These are phyloP conservation scores for Calonectria montana DNA, from an alignment of 2,329 filamentous ascomycete genomes.

Conservation along the genomic window DNA sequence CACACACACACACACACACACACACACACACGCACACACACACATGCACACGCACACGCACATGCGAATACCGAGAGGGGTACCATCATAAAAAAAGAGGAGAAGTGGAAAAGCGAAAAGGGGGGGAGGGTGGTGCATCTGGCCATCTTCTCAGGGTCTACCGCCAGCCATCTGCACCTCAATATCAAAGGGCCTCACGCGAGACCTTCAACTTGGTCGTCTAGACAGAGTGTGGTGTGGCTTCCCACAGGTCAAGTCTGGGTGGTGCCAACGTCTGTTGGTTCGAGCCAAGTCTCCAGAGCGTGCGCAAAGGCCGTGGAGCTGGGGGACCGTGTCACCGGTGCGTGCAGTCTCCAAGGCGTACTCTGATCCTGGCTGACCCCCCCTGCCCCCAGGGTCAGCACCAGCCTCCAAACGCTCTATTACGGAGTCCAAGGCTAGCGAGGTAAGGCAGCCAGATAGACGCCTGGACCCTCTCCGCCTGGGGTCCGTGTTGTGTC, in stretches of 20 bases:
- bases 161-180: not conserved
- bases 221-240: not conserved
- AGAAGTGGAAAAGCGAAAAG: slow-evolving; percentile 18
- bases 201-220: not conserved
- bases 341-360: slow-evolving; percentile 12
- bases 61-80: slow-evolving; percentile 1
- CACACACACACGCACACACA: not conserved
- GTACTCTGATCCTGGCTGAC: not conserved
- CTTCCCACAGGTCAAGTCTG: not conserved
- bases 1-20: not conserved
- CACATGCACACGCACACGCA: slow-evolving; percentile 4
- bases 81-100: slow-evolving; percentile 33
- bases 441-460: slow-evolving; percentile 2
- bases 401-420: slow-evolving; percentile 7
- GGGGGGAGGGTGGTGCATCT: not conserved
- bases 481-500: slow-evolving; percentile 27
- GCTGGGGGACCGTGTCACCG: slow-evolving; percentile 18
- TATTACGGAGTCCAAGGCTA: slow-evolving; percentile 1
- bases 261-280: not conserved
- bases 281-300: not conserved
- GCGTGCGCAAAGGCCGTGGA: slow-evolving; percentile 9
- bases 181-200: not conserved
- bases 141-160: not conserved
- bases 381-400: not conserved
- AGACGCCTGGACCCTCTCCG: slow-evolving; percentile 18